Evolutionary conservation across 2,329 filamentous ascomycete species (phyloP).

Genomic region (Cladosporium sp.): DNA sequence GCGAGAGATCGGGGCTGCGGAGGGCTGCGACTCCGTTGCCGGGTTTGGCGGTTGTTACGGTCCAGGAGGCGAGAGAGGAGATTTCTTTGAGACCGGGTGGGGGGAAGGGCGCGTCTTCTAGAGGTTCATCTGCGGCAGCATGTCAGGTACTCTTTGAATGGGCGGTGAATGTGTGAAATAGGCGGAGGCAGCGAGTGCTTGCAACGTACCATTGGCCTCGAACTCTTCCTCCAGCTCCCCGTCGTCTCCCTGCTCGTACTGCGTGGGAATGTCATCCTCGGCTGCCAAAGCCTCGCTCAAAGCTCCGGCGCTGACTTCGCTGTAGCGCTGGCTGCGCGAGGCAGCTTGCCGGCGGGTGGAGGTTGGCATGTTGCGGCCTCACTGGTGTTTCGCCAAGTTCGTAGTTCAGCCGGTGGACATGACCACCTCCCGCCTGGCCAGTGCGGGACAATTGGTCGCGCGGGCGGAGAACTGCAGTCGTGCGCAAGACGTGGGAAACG

Average conservation of each 20-base stretch:
- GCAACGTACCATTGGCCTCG: conserved; percentile 1
- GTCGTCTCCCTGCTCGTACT: conserved; percentile 38
- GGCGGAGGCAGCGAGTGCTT: not conserved
- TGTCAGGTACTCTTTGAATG: not conserved
- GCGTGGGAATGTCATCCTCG: conserved; percentile 4
- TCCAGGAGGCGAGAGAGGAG: conserved; percentile 75
- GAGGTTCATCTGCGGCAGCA: conserved; percentile 13
- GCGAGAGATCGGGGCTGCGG: conserved; percentile 62
- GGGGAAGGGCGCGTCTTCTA: conserved; percentile 16
- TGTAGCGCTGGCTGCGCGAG: conserved; percentile 10
- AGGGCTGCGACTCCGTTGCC: conserved; percentile 73
- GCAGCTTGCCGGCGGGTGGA: conserved; percentile 14
- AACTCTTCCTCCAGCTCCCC: conserved; percentile 34
- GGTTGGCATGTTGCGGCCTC: conserved; percentile 11
- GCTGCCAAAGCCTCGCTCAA: conserved; percentile 15
- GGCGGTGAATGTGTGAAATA: not conserved
- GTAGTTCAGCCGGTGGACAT: not conserved
- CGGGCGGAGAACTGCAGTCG: not conserved
- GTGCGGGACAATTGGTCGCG: not conserved
- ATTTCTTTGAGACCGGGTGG: conserved; percentile 65
- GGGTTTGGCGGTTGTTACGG: conserved; percentile 73
- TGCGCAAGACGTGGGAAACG: not conserved
- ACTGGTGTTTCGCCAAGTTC: not conserved
- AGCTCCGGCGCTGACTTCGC: conserved; percentile 9
- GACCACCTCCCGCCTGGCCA: conserved; percentile 3